Base-by-base conservation (phyloP, 768 basidiomycete genomes). In the Austroboletus festivus region DNA sequence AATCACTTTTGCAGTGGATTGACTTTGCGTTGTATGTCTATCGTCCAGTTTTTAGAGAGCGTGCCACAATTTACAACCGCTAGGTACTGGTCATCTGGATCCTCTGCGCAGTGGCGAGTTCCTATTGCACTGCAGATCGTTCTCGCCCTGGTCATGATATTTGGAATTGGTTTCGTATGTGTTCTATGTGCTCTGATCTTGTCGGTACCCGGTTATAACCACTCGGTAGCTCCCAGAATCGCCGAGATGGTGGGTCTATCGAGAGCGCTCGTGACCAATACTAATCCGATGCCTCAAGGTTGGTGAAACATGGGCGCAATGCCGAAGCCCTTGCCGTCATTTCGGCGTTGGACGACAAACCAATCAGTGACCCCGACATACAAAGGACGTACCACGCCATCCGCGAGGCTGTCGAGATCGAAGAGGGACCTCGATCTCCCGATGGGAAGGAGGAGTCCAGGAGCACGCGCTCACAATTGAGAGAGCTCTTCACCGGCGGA, bases 91-190 rank as follows among this genome's bases (percentile, higher is more conserved):
- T 71, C 71, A 6, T 68, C 68, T 34, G 68, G 59, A 9, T 77
- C 76, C 5, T 77, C 78, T 21, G 75, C 76, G 0, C 79, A 81
- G 60, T 85, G 82, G 82, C 69, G 83, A 51, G 77, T 79, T 13
- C 82, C 83, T 4, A 75, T 84, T 16, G 79, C 81, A 1, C 58
- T 84, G 18, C 82, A 85, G 54, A 80, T 81, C 37, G 26, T 78
- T 20, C 71, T 83, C 20, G 79, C 81, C 0, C 44, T 83, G 9
- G 62, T 80, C 33, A 78, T 82, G 76, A 68, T 81, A 38, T 54
- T 68, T 48, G 57, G 60, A 5, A 63, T 80, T 15, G 63, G 65
- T 42, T 78, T 76, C 57, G 79, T 78, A 57, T 50, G 80, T 72
- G 44, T 28, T 12, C 28, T 12, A 12, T 28, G 28, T 28, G 12